Percentiles rank a stretch among this genome's conserved stretches.
Evolutionary conservation across 139 green algal species (phyloP).

Genomic region (Haematococcus lacustris): DNA sequence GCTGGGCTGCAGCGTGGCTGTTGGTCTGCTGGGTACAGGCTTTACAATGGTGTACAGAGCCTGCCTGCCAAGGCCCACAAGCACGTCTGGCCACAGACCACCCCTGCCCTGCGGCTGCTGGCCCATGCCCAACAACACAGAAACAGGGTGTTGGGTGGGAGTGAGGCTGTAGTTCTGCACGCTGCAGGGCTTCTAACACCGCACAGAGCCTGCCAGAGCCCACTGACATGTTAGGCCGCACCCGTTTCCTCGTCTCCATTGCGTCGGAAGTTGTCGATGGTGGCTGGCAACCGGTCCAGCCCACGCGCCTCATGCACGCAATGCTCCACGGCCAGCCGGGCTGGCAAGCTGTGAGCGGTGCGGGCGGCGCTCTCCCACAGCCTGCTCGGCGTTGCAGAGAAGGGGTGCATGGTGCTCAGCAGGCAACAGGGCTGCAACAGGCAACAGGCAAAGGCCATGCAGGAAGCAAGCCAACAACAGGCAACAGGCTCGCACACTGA

Average conservation of each 20-base stretch:
- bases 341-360: constrained; percentile 58
- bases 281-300: constrained; percentile 85
- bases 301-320: constrained; percentile 73
- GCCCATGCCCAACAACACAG: no score
- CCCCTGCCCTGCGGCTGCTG: no score
- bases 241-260: constrained; percentile 53
- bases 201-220: no score
- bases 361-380: constrained; percentile 74
- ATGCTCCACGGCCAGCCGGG: constrained; percentile 85
- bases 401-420: neutral
- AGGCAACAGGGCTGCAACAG: neutral
- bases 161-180: no score
- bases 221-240: no score
- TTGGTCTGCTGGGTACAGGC: no score
- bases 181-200: no score
- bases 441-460: neutral
- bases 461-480: neutral
- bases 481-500: neutral
- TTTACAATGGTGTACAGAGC: no score
- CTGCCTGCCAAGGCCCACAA: no score
- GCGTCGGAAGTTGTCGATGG: constrained; percentile 70
- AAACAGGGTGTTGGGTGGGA: no score
- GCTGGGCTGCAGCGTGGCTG: no score
- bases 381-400: constrained; percentile 4
- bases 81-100: no score